Evolutionary conservation across 148 eudicot genomes (phyloP), one percentile per base, ranked within the genome.

Genomic region (Camellia sinensis): DNA sequence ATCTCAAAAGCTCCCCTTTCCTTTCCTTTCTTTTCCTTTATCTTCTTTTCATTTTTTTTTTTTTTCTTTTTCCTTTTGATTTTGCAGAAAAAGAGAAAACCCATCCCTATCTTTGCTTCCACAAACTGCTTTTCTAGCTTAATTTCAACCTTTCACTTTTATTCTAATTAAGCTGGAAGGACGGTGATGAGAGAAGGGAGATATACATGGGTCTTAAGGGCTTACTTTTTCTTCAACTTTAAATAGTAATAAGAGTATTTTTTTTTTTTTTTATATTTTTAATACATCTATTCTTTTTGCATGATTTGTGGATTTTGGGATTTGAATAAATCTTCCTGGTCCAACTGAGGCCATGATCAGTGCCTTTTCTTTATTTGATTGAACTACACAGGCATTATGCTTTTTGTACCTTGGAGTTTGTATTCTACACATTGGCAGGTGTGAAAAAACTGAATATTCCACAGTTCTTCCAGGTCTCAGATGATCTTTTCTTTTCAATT

Each of bases 361-460:
- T 74, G 67, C 79, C 72, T 19, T 29, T 82, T 72, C 80, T 85
- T 79, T 83, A 45, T 77, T 81, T 91, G 95, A 91, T 91, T 91
- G 92, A 93, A 91, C 93, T 70, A 90, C 84, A 90, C 95, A 88
- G 82, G 85, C 82, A 84, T 80, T 82, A 84, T 87, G 85, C 92
- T 80, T 88, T 83, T 85, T 89, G 88, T 82, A 73, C 90, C 89
- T 91, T 87, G 90, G 86, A 87, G 91, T 91, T 84, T 86, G 93
- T 86, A 89, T 72, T 81, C 29, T 44, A 64, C 69, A 62, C 81
- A 73, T 77, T 76, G 81, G 83, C 75, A 73, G 48, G 22, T 82
- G 87, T 1, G 71, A 81, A 66, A 78, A 79, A 84, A 67, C 64
- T 52, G 63, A 69, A 65, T 44, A 45, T 74, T 78, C 80, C 63